phyloP scores from a whole-genome alignment of 495 filamentous ascomycete species.

The Pyrenula aspistea region DNA sequence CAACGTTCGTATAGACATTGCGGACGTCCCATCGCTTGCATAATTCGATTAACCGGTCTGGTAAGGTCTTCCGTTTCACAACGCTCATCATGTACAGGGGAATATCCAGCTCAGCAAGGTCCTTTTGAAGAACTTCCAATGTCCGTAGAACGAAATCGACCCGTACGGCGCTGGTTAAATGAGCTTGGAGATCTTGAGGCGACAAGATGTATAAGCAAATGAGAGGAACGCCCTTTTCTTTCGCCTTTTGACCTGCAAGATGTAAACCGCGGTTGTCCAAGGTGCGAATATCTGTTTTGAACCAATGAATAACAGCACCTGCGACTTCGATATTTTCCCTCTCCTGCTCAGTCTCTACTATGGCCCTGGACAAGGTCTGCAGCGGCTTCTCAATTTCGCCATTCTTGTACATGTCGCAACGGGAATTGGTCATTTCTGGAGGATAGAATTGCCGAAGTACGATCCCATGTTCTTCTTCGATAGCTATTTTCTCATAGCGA shows the following conservation, averaged over 20 bases:
- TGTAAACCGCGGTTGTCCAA: slow-evolving; percentile 64
- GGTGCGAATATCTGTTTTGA: slow-evolving; percentile 69
- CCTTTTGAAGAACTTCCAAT: slow-evolving; percentile 48
- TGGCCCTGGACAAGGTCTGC: slow-evolving; percentile 41
- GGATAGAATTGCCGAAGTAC: slow-evolving; percentile 76
- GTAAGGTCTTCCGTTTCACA: slow-evolving; percentile 50
- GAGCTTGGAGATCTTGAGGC: slow-evolving; percentile 77
- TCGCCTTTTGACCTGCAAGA: slow-evolving; percentile 55
- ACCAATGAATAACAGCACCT: slow-evolving; percentile 78
- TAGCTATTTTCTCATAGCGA: slow-evolving; percentile 7
- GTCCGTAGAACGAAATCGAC: slow-evolving; percentile 73
- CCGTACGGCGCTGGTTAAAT: slow-evolving; percentile 56
- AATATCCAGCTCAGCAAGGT: slow-evolving; percentile 60
- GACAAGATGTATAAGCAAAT: slow-evolving; percentile 72
- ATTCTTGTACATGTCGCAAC: slow-evolving; percentile 58
- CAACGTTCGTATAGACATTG: slow-evolving; percentile 42
- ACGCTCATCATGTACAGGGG: slow-evolving; percentile 68
- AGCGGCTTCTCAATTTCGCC: slow-evolving; percentile 59
- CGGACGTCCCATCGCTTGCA: slow-evolving; percentile 63
- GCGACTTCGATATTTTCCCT: slow-evolving; percentile 34
- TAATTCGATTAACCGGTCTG: slow-evolving; percentile 52
- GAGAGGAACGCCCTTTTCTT: slow-evolving; percentile 50
- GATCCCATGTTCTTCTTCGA: slow-evolving; percentile 55
- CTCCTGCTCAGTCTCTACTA: slow-evolving; percentile 34
- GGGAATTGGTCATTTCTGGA: slow-evolving; percentile 67